Conservation (phyloP, 2,329 filamentous ascomycete species). For the Aspergillus spinulosporus region DNA sequence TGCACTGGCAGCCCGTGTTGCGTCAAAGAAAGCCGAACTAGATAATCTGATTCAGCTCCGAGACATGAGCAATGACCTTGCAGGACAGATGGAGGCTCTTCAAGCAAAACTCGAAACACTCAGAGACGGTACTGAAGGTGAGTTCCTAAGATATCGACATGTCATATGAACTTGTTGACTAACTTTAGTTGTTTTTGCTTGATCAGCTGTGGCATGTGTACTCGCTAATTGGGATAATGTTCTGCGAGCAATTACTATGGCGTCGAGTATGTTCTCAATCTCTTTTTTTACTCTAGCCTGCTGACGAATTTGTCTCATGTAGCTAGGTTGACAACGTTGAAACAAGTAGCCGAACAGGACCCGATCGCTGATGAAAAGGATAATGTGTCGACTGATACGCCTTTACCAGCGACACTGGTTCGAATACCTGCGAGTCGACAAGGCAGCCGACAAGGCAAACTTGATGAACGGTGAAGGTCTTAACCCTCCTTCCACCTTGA, state of each 20-base stretch:
- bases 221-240: conserved; percentile 68
- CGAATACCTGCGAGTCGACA: conserved; percentile 41
- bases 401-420: conserved; percentile 45
- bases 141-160: conserved; percentile 7
- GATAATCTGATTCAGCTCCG: conserved; percentile 63
- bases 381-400: conserved; percentile 69
- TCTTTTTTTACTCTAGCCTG: conserved; percentile 4
- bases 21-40: conserved; percentile 63
- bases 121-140: conserved; percentile 63
- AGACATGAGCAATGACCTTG: conserved; percentile 61
- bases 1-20: conserved; percentile 60
- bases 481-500: neutral
- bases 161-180: no score
- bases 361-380: conserved; percentile 38
- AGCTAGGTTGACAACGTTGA: conserved; percentile 32
- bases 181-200: neutral
- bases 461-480: neutral
- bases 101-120: conserved; percentile 62
- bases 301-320: conserved; percentile 9
- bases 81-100: conserved; percentile 63
- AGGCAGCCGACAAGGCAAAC: neutral
- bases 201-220: conserved; percentile 63
- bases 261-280: conserved; percentile 54
- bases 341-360: conserved; percentile 19
- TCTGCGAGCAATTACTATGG: conserved; percentile 63